Evolutionary conservation across 345 rosid genomes (phyloP).

Genomic region (Moricandia arvensis): DNA sequence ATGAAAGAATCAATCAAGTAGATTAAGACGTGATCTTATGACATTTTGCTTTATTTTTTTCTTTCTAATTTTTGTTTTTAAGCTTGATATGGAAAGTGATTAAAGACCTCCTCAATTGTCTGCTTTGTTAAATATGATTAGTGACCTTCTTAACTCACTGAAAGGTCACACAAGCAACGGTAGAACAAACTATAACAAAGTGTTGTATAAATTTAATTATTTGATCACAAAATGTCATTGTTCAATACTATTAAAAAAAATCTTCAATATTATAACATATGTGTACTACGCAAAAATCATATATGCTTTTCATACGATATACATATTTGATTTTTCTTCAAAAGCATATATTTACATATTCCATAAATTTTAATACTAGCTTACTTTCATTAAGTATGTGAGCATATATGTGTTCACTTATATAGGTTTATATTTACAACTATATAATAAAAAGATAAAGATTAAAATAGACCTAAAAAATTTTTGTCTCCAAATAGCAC

Average conservation of each 20-base stretch:
- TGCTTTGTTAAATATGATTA: conserved; percentile 36
- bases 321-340: neutral
- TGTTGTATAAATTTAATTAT: conserved; percentile 11
- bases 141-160: conserved; percentile 29
- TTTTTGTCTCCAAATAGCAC: too few species aligned
- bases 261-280: neutral
- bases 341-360: neutral
- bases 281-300: neutral
- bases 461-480: too few species aligned
- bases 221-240: conserved; percentile 12
- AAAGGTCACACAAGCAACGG: conserved; percentile 31
- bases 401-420: neutral
- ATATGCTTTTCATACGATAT: neutral
- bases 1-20: conserved; percentile 32
- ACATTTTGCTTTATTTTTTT: conserved; percentile 33
- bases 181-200: conserved; percentile 1
- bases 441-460: too few species aligned
- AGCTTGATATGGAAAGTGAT: conserved; percentile 33
- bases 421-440: neutral
- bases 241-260: neutral
- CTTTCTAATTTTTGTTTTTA: conserved; percentile 33
- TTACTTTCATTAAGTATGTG: neutral
- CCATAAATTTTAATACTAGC: neutral
- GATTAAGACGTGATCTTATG: conserved; percentile 32
- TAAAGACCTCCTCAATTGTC: conserved; percentile 34